Base-by-base conservation (phyloP, 306 rosid genomes). In the Clitoria ternatea region DNA sequence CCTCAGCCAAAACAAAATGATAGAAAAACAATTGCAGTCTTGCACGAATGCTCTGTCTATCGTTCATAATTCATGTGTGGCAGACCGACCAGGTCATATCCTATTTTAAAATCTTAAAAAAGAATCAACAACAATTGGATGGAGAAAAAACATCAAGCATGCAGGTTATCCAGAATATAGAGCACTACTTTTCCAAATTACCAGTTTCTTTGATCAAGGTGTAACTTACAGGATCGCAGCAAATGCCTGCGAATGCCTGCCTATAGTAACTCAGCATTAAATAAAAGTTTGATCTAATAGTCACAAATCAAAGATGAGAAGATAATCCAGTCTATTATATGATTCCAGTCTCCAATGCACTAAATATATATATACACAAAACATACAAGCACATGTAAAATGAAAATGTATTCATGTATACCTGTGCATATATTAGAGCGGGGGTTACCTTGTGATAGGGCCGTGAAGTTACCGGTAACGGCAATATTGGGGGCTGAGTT, bases 401-500 rank as follows among this genome's bases (percentile, higher is more conserved):
- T 68, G 4, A 66, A 72, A 66, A 43, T 14, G 18, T n/a, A 18
- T 22, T 35, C 19, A 18, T 54, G 19, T n/a, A 39, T 22, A 1
- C 23, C 8, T 9, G 32, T 26, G 32, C n/a, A 19, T 19, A 56
- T 39, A 42, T 65, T 12, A 48, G 37, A 55, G 63, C 30, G 19
- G 30, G 17, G 29, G 69, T 60, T 69, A 86, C 98, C 91, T 79
- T 86, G 40, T 80, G 87, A 61, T 23, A 59, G 23, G 82, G 78
- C 69, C 67, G 79, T 22, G 90, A 80, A 60, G 80, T 75, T 33
- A 45, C 77, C 6, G 96, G 97, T 65, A 90, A 70, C 7, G 97
- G 97, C 79, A 93, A 77, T 75, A 90, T 87, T 14, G 97, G 97
- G 4, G 94, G 96, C 73, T 87, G 96, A 50, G 81, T 37, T 71